Base-by-base conservation (phyloP, 306 rosid genomes). In the Hippophae gyantsensis region DNA sequence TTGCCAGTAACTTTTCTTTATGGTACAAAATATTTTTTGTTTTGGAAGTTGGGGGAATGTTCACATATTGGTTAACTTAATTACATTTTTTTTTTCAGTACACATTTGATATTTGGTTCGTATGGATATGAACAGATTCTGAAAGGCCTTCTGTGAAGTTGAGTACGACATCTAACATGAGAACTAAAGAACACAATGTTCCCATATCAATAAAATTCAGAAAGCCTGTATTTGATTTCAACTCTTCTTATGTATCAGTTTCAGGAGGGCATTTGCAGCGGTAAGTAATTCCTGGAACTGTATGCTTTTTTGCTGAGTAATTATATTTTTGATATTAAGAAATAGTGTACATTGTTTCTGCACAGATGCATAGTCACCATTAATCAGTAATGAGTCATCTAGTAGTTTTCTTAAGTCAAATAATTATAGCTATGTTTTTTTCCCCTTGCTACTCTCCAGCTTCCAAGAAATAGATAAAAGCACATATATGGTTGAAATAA, bases 191-290 rank as follows among this genome's bases (percentile, higher is more conserved):
- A 52, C 70, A 76, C 67, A 67, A 51, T 42, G 62, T 90, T 61
- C 79, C 76, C 6, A 69, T 90, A 74, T 55, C 77, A 18, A 52
- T 87, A 13, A 74, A 70, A 46, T 90, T 90, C 66, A 12, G 47
- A 65, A 85, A 90, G 73, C 96, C 98, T 58, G 92, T 87, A 60
- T 81, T 90, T 61, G 80, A 68, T 56, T 90, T 90, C 87, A 90
- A 83, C 72, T 70, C 83, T 44, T 87, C 98, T 12, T 51, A 68
- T 72, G 42, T 90, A 74, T 80, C 86, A 50, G 71, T 83, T 57
- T 73, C 82, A 6, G 98, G 98, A 60, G 96, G 98, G 62, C 72
- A 27, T 76, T 45, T 81, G 56, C 66, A 65, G 56, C 81, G 95
- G 98, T 76, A 82, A 80, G 84, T 78, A 65, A 53, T 43, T 10